These are phyloP conservation scores for Polytrichum commune DNA, from an alignment of 225 moss, liverwort and hornwort genomes.

Conservation along the genomic window DNA sequence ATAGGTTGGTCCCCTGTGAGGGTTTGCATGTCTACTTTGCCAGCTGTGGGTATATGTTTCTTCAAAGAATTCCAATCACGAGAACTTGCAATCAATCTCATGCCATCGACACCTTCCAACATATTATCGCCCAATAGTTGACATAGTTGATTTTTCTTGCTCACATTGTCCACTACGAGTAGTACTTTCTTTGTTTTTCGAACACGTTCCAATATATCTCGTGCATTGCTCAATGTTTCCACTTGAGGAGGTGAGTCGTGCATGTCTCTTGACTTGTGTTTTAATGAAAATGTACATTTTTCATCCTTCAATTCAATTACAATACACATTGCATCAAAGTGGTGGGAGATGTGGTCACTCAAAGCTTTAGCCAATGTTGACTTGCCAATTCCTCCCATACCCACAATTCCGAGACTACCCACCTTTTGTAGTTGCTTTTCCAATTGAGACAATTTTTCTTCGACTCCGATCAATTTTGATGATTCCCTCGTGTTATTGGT, in stretches of 20 bases:
- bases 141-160: not conserved
- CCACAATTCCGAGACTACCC: not conserved
- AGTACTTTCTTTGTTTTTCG: not conserved
- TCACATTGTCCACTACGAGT: not conserved
- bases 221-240: not conserved
- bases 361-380: not conserved
- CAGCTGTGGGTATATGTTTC: not conserved
- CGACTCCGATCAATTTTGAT: not conserved
- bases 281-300: not conserved
- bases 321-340: not conserved
- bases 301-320: not conserved
- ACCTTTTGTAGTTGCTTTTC: not conserved
- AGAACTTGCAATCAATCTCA: not conserved
- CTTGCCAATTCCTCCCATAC: not conserved
- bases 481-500: not conserved
- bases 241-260: not conserved
- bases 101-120: not conserved
- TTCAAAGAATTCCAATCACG: slow-evolving; percentile 2
- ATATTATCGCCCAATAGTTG: not conserved
- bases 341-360: not conserved
- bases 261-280: not conserved
- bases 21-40: slow-evolving; percentile 7
- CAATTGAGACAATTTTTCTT: not conserved
- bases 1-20: not conserved
- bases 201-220: not conserved